Conservation (phyloP, 2,329 filamentous ascomycete genomes). For the Aspergillus pseudotamarii region DNA sequence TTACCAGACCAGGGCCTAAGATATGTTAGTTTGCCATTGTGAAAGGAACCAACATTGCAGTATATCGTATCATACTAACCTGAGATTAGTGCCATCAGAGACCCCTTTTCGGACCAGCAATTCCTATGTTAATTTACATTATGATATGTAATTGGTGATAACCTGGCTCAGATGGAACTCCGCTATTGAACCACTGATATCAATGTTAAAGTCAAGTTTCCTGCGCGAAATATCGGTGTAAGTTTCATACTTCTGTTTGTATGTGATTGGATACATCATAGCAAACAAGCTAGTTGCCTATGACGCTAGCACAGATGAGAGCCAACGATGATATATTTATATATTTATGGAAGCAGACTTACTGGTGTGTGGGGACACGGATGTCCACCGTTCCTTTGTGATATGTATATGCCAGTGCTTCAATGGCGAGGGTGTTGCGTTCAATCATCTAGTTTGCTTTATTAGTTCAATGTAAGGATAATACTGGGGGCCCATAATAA, state of each 20-base stretch:
- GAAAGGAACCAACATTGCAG: constrained; percentile 39
- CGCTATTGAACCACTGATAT: constrained; percentile 75
- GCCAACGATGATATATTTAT: background rate
- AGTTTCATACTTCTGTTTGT: constrained; percentile 79
- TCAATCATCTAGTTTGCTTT: background rate
- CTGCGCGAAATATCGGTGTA: constrained; percentile 65
- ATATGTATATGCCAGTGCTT: background rate
- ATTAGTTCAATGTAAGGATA: background rate
- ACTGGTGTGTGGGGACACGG: background rate
- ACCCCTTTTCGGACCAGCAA: background rate
- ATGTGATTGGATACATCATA: constrained; percentile 95
- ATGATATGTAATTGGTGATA: constrained; percentile 56
- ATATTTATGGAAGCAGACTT: background rate
- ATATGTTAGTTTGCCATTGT: constrained; percentile 38
- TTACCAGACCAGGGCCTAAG: constrained; percentile 68
- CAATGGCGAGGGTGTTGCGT: background rate
- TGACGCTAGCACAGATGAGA: background rate
- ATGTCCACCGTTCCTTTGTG: background rate
- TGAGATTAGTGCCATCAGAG: background rate
- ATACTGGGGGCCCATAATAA: background rate
- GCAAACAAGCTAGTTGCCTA: constrained; percentile 76
- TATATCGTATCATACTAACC: background rate
- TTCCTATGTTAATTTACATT: constrained; percentile 51
- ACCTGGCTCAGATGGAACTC: background rate
- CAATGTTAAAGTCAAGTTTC: constrained; percentile 74